Evolutionary conservation across 352 stramenopile species (phyloP), one percentile per base, ranked within the genome.

Genomic region (Elongisporangium anandrum): DNA sequence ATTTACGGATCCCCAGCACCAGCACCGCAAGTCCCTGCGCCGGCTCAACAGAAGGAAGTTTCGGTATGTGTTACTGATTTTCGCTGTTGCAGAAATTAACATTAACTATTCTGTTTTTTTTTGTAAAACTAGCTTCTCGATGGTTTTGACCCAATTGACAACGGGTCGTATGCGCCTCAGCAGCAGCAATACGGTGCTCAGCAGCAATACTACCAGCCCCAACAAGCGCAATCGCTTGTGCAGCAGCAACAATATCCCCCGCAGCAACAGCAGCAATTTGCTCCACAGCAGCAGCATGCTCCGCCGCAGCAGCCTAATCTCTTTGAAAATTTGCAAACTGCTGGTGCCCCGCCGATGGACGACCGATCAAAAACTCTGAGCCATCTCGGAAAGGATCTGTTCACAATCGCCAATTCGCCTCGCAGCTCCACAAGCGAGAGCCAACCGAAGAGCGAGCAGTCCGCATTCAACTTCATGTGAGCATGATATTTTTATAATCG

Each of bases 381-480:
- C 52, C 70, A 92, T 69, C 88, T 93, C 61, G 84, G 84, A 49
- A 95, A 94, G 66, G 86, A 93, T 41, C 63, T 95, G 3, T 95
- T 94, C 59, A 87, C 84, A 16, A 87, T 92, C 59, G 84, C 81
- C 58, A 94, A 94, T 64, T 95, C 86, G 15, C 84, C 86, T 17
- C 82, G 84, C 20, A 75, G 59, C 59, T 58, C 66, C 57, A 63
- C 45, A 48, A 65, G 63, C 26, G 24, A 56, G 21, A 22, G 60
- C 39, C 66, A n/a, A 20, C 24, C 20, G 50, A 13, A 57, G 61
- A 59, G 66, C 19, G 75, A 86, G 50, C 82, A 91, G 54, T 95
- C 86, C 57, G 86, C 86, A 54, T 95, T 95, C 64, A 87, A 82
- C 67, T 95, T 95, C 69, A 92, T 95, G 86, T 94, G 29, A 41